These are phyloP conservation scores for Penicillium cataractarum DNA, from an alignment of 495 filamentous ascomycete genomes.

Conservation along the genomic window DNA sequence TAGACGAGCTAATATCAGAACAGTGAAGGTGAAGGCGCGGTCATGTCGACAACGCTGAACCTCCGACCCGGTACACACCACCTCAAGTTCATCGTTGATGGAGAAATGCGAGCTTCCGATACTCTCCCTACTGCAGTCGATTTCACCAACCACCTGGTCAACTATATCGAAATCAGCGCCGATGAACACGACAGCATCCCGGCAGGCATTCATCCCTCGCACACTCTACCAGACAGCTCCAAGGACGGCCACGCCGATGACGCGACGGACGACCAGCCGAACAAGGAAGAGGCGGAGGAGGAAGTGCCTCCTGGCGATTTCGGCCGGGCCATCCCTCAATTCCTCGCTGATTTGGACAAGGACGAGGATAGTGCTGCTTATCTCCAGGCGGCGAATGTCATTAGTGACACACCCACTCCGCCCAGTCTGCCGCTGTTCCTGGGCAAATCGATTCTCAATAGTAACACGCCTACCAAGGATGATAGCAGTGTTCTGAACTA, in stretches of 20 bases:
- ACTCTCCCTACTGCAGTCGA: slow-evolving; percentile 93
- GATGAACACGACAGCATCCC: slow-evolving; percentile 59
- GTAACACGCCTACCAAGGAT: slow-evolving; percentile 88
- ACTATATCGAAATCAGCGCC: slow-evolving; percentile 91
- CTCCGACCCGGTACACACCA: slow-evolving; percentile 94
- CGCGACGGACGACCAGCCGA: slow-evolving; percentile 45
- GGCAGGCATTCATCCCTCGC: slow-evolving; percentile 48
- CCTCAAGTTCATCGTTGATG: slow-evolving; percentile 93
- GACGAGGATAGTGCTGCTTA: slow-evolving; percentile 74
- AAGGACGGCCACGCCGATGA: slow-evolving; percentile 38
- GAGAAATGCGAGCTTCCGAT: slow-evolving; percentile 84
- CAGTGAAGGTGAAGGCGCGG: slow-evolving; percentile 49
- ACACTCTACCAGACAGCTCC: slow-evolving; percentile 45
- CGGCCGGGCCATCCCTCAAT: slow-evolving; percentile 71
- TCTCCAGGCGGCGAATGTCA: slow-evolving; percentile 67
- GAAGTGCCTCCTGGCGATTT: slow-evolving; percentile 53
- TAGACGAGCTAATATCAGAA: slow-evolving; percentile 13
- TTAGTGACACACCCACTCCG: slow-evolving; percentile 76
- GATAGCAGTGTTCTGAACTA: slow-evolving; percentile 95
- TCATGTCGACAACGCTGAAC: slow-evolving; percentile 73
- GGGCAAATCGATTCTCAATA: slow-evolving; percentile 92
- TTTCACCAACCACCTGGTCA: slow-evolving; percentile 93
- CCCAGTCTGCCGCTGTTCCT: slow-evolving; percentile 90
- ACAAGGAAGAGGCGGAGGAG: slow-evolving; percentile 52
- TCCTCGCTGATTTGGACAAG: slow-evolving; percentile 82